A percentile compares a stretch with the other conserved stretches of the same genome.
These are phyloP conservation scores for Spencermartinsiella ligniputridi DNA, from an alignment of 1,139 yeast species.

Conservation along the genomic window DNA sequence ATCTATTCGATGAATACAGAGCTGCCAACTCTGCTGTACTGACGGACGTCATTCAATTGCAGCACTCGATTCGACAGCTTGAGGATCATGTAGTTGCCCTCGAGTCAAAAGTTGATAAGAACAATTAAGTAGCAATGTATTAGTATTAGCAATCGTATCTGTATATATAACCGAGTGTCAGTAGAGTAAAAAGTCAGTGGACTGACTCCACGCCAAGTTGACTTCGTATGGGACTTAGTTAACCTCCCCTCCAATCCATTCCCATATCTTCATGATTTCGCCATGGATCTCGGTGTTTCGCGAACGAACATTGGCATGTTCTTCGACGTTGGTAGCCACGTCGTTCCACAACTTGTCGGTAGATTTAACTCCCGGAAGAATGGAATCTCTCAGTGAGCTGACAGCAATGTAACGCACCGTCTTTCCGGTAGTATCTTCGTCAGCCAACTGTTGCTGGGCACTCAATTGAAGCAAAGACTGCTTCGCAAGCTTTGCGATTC, in stretches of 20 bases:
- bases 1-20: conserved; percentile 73
- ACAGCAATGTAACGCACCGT: conserved; percentile 57
- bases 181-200: too few species aligned
- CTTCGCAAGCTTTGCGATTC: conserved; percentile 29
- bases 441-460: conserved; percentile 36
- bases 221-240: background rate
- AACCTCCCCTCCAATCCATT: conserved; percentile 56
- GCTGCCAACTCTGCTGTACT: conserved; percentile 66
- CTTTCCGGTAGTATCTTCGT: conserved; percentile 34
- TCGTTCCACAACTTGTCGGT: conserved; percentile 51
- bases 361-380: conserved; percentile 39
- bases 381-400: conserved; percentile 69
- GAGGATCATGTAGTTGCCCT: conserved; percentile 44
- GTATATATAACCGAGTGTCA: background rate
- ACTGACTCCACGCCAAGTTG: too few species aligned
- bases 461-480: conserved; percentile 30
- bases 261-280: conserved; percentile 86
- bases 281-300: conserved; percentile 72
- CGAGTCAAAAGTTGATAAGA: conserved; percentile 23
- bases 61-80: conserved; percentile 60
- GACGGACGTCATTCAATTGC: conserved; percentile 69
- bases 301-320: conserved; percentile 57
- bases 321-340: conserved; percentile 58
- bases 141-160: background rate
- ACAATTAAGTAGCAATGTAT: conserved; percentile 1